Conservation (phyloP, 768 basidiomycete genomes). For the Pleurotus salmoneostramineus region DNA sequence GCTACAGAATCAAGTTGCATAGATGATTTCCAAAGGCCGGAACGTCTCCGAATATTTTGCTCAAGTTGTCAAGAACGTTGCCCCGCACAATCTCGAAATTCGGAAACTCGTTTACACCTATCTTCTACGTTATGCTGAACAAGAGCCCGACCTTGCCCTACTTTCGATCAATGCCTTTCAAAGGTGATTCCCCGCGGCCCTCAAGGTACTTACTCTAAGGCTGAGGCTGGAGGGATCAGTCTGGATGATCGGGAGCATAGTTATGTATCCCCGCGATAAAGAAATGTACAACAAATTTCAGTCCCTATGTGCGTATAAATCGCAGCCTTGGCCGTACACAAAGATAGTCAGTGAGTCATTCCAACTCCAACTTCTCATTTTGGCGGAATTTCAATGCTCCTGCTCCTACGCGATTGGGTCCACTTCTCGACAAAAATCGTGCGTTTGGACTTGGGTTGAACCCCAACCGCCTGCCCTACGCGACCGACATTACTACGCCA, state of each 20-base stretch:
- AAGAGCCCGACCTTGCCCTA: constrained; percentile 91
- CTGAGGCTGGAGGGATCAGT: constrained; percentile 92
- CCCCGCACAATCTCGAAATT: constrained; percentile 87
- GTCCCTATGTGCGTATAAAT: constrained; percentile 92
- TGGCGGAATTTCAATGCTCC: no score
- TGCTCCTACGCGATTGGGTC: no score
- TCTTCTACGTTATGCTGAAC: constrained; percentile 88
- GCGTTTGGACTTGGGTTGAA: no score
- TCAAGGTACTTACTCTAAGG: no score
- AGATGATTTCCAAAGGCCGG: constrained; percentile 92
- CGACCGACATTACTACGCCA: constrained; percentile 84
- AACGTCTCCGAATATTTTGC: constrained; percentile 94
- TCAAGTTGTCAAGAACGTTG: constrained; percentile 96
- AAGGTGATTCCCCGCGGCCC: constrained; percentile 89
- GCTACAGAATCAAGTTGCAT: constrained; percentile 1
- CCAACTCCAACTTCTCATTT: no score
- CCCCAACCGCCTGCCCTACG: constrained; percentile 81
- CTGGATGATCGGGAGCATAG: constrained; percentile 80
- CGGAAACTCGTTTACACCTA: constrained; percentile 98
- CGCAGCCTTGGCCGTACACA: constrained; percentile 88
- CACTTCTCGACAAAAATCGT: no score
- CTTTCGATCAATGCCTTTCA: constrained; percentile 99
- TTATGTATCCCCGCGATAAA: constrained; percentile 86
- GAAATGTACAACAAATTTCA: constrained; percentile 90
- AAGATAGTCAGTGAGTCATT: constrained; percentile 67